These are phyloP conservation scores for Fusarium sp. DNA, from an alignment of 2,329 filamentous ascomycete species.

Conservation along the genomic window DNA sequence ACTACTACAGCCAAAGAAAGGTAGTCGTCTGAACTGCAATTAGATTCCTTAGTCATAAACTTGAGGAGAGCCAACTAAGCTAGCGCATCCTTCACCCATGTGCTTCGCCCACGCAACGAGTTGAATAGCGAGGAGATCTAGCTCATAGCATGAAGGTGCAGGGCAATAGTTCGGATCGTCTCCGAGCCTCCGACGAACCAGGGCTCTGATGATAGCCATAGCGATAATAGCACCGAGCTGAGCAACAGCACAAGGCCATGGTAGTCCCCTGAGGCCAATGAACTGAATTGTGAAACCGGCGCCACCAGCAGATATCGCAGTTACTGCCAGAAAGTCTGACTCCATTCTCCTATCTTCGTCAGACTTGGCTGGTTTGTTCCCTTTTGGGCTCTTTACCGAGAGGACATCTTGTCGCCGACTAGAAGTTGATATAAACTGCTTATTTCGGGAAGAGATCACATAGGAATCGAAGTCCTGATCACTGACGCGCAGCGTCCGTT, in stretches of 20 bases:
- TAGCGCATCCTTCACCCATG: background rate
- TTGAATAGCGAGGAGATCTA: background rate
- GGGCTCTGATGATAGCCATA: background rate
- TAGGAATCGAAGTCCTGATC: background rate
- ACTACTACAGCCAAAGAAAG: background rate
- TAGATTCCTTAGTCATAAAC: background rate
- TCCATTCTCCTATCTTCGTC: background rate
- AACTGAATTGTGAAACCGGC: background rate
- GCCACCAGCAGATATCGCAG: background rate
- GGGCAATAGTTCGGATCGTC: background rate
- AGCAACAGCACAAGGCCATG: background rate
- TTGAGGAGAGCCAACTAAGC: background rate
- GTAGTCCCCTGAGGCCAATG: background rate
- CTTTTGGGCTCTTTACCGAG: no score
- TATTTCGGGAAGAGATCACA: background rate
- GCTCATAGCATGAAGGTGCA: background rate
- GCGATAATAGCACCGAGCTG: background rate
- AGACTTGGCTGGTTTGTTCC: background rate
- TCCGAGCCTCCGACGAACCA: background rate
- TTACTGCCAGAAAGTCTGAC: background rate
- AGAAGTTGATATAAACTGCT: background rate
- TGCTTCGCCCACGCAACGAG: background rate
- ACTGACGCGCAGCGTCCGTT: background rate
- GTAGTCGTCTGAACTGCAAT: background rate
- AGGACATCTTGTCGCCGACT: background rate